Conservation (phyloP, 208 protist genomes). For the Leishmania lainsoni region DNA sequence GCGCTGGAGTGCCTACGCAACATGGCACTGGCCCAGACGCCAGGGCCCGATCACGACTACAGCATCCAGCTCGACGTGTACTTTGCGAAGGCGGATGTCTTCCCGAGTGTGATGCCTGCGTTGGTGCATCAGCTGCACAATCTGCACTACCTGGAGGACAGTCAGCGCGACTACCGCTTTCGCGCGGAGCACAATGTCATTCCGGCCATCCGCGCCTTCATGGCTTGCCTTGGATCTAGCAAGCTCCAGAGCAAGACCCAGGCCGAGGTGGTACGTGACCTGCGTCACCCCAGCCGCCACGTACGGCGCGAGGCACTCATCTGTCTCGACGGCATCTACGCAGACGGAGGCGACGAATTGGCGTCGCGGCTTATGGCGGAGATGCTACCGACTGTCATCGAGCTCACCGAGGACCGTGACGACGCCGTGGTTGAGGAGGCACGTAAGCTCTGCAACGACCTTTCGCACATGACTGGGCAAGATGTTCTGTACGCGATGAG, state of each 20-base stretch:
- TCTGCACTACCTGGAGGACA: constrained; percentile 63
- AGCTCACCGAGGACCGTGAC: constrained; percentile 87
- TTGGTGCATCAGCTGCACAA: constrained; percentile 85
- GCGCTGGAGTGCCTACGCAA: constrained; percentile 71
- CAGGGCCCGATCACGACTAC: constrained; percentile 75
- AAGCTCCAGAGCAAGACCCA: constrained; percentile 87
- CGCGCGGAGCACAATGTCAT: constrained; percentile 77
- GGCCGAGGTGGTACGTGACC: constrained; percentile 71
- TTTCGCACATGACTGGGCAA: constrained; percentile 88
- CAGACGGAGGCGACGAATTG: constrained; percentile 88
- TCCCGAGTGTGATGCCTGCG: constrained; percentile 82
- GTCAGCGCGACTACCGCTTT: constrained; percentile 63
- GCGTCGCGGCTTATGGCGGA: constrained; percentile 89
- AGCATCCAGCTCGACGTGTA: constrained; percentile 76
- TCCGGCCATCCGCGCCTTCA: constrained; percentile 77
- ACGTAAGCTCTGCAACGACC: constrained; percentile 76
- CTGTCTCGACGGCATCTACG: constrained; percentile 85
- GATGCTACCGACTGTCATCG: constrained; percentile 87
- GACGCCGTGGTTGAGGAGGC: constrained; percentile 83
- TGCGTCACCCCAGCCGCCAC: constrained; percentile 76
- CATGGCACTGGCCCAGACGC: constrained; percentile 76
- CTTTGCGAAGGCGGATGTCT: constrained; percentile 76
- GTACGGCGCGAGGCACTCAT: constrained; percentile 71
- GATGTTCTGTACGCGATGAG: constrained; percentile 91
- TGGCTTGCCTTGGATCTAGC: constrained; percentile 65